Evolutionary conservation across 1,284 basidiomycete genomes (phyloP).

Genomic region (Anthracocystis setariae): DNA sequence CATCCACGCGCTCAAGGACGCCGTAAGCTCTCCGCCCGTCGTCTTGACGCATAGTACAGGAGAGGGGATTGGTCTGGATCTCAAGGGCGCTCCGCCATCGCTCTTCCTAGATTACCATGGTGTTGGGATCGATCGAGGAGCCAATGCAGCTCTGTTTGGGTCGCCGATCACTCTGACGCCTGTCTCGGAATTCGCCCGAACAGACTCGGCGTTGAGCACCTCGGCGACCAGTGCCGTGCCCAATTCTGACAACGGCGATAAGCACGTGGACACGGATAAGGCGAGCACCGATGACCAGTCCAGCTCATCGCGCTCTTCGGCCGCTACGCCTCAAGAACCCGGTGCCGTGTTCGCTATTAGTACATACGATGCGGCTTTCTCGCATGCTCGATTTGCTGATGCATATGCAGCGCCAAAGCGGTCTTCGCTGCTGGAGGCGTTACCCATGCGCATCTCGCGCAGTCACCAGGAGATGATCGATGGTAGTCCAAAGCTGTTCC

Average conservation of each 20-base stretch:
- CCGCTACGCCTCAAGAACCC: slow-evolving; percentile 5
- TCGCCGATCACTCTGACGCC: no score
- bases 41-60: no score
- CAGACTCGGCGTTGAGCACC: no score
- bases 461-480: slow-evolving; percentile 30
- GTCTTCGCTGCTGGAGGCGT: background rate
- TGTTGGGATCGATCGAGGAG: background rate
- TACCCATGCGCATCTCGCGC: slow-evolving; percentile 19
- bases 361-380: slow-evolving; percentile 7
- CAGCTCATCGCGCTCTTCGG: slow-evolving; percentile 11
- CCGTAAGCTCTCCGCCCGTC: no score
- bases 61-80: no score
- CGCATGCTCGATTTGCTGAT: background rate
- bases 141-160: background rate
- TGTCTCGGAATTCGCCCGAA: no score
- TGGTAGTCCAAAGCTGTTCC: slow-evolving; percentile 6
- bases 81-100: no score
- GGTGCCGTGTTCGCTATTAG: background rate
- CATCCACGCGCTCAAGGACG: background rate
- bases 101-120: no score
- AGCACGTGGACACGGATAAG: background rate
- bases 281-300: background rate
- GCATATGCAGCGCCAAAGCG: slow-evolving; percentile 2
- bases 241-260: background rate
- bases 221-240: background rate